phyloP scores from a whole-genome alignment of 192 early-diverging fungal genomes.

The Entomortierella lignicola region DNA sequence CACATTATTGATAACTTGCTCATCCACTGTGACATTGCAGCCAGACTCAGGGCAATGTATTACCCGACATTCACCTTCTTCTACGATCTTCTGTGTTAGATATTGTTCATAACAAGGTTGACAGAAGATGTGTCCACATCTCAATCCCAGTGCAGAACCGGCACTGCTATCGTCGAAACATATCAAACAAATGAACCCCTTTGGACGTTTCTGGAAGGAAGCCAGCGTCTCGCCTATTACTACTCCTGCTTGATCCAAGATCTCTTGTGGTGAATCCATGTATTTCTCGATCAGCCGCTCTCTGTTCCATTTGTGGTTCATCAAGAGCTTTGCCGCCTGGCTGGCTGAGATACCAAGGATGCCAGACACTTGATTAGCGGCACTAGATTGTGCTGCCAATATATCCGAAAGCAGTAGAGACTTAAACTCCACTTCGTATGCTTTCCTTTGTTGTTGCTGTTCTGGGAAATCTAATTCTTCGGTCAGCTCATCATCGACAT shows the following conservation, averaged over 20 bases:
- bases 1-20: slow-evolving; percentile 79
- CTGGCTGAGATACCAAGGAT: slow-evolving; percentile 75
- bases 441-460: slow-evolving; percentile 66
- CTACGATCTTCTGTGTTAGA: slow-evolving; percentile 83
- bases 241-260: slow-evolving; percentile 76
- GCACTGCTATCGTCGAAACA: slow-evolving; percentile 82
- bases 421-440: slow-evolving; percentile 80
- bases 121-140: slow-evolving; percentile 93
- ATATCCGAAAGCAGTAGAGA: slow-evolving; percentile 74
- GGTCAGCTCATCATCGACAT: slow-evolving; percentile 62
- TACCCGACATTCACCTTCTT: slow-evolving; percentile 88
- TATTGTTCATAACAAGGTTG: slow-evolving; percentile 88
- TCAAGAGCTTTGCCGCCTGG: slow-evolving; percentile 80
- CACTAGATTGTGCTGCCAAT: slow-evolving; percentile 67
- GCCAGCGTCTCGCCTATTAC: slow-evolving; percentile 62
- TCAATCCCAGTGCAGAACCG: slow-evolving; percentile 73
- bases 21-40: slow-evolving; percentile 88
- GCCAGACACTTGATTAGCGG: slow-evolving; percentile 76
- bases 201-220: slow-evolving; percentile 50
- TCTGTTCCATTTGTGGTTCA: slow-evolving; percentile 88
- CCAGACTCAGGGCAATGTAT: slow-evolving; percentile 85
- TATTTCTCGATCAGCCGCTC: slow-evolving; percentile 83
- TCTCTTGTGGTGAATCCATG: slow-evolving; percentile 75
- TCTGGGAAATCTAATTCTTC: slow-evolving; percentile 70
- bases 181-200: slow-evolving; percentile 86